Conservation (phyloP, 371 early-diverging fungal species). For the Vavraia culicis region DNA sequence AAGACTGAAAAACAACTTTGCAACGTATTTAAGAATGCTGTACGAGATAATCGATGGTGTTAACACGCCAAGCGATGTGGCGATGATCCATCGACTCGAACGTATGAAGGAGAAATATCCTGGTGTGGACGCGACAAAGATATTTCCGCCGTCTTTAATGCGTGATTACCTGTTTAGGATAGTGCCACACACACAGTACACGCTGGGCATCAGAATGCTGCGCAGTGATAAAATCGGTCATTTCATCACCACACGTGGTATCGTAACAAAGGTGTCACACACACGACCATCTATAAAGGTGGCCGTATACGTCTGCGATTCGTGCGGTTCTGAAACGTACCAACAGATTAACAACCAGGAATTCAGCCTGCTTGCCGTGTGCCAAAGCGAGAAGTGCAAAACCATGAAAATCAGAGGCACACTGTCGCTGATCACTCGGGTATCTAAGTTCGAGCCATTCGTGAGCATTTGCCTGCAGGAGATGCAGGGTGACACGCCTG, state of each 20-base stretch:
- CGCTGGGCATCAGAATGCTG: no score
- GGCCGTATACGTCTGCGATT: slow-evolving; percentile 75
- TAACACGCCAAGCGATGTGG: no score
- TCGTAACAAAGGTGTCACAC: slow-evolving; percentile 79
- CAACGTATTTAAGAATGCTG: no score
- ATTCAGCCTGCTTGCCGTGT: slow-evolving; percentile 65
- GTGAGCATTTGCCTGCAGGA: slow-evolving; percentile 42
- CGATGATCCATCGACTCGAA: no score
- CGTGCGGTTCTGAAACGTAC: slow-evolving; percentile 83
- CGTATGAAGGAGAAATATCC: no score
- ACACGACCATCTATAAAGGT: slow-evolving; percentile 75
- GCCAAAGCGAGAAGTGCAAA: slow-evolving; percentile 61
- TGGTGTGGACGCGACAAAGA: no score
- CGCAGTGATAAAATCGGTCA: slow-evolving; percentile 52
- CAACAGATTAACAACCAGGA: slow-evolving; percentile 54
- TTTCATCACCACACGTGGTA: slow-evolving; percentile 67
- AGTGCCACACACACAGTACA: no score
- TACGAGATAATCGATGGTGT: no score
- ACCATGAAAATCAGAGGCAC: slow-evolving; percentile 60
- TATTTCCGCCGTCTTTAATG: no score
- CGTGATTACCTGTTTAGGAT: no score
- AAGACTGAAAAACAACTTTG: no score
- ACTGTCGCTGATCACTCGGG: slow-evolving; percentile 70
- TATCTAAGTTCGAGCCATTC: slow-evolving; percentile 55
- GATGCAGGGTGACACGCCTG: slow-evolving; percentile 72